These are phyloP conservation scores for Diaporthe aspalathi DNA, from an alignment of 2,329 filamentous ascomycete species.

Conservation along the genomic window DNA sequence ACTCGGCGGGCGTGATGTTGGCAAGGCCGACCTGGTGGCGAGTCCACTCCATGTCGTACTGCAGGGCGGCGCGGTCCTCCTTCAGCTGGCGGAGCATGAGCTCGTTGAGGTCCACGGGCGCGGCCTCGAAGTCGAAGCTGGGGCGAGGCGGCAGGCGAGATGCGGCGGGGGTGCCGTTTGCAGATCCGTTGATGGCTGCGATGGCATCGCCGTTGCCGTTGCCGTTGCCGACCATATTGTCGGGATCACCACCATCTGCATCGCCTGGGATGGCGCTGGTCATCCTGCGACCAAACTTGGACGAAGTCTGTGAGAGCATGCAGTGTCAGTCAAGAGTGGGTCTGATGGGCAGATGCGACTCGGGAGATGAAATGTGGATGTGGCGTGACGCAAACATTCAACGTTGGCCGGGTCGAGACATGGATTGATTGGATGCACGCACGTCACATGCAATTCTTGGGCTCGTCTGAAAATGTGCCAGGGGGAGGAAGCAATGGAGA, in stretches of 20 bases:
- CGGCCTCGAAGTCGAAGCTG: slow-evolving; percentile 34
- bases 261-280: slow-evolving; percentile 12
- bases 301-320: neutral
- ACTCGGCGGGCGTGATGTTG: slow-evolving; percentile 54
- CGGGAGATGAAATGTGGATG: slow-evolving; percentile 27
- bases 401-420: no score
- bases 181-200: neutral
- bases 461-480: no score
- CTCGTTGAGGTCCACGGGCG: slow-evolving; percentile 44
- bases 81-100: slow-evolving; percentile 51
- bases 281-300: slow-evolving; percentile 17
- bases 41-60: slow-evolving; percentile 57
- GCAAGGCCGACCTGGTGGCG: slow-evolving; percentile 46
- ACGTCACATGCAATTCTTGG: slow-evolving; percentile 8
- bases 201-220: neutral
- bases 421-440: neutral
- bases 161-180: neutral
- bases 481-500: no score
- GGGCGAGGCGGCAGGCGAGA: neutral
- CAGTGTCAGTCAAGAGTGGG: slow-evolving; percentile 3
- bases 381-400: slow-evolving; percentile 20
- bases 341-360: neutral
- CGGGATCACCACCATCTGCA: slow-evolving; percentile 18
- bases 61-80: slow-evolving; percentile 57
- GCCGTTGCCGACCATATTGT: neutral